These are phyloP conservation scores for Metroxylon sagu DNA, from an alignment of 176 grass and related monocot genomes.

Conservation along the genomic window DNA sequence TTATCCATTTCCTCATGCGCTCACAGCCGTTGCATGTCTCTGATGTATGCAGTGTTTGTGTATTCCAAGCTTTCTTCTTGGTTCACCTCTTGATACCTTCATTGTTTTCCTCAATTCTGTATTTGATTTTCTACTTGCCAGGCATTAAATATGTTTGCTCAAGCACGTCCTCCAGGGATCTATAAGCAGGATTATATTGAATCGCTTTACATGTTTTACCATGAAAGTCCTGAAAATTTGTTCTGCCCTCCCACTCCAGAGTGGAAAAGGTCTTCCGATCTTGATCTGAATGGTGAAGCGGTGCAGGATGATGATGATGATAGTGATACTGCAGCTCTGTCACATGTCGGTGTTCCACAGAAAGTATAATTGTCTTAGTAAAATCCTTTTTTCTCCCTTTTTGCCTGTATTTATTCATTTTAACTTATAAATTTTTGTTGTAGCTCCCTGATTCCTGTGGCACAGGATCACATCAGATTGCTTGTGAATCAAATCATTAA, in stretches of 20 bases:
- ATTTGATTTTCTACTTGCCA: conserved; percentile 23
- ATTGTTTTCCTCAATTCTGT: conserved; percentile 28
- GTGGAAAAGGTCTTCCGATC: conserved; percentile 82
- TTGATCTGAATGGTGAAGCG: conserved; percentile 97
- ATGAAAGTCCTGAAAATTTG: conserved; percentile 78
- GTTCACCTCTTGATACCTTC: no score
- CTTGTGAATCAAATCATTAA: no score
- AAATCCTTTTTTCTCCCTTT: no score
- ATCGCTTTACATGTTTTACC: conserved; percentile 86
- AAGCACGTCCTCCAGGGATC: conserved; percentile 88
- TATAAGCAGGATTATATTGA: conserved; percentile 97
- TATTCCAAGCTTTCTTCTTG: background rate
- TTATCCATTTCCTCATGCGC: conserved; percentile 92
- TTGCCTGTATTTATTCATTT: no score
- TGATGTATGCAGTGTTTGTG: conserved; percentile 37
- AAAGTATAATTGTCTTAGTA: conserved; percentile 1
- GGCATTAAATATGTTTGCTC: conserved; percentile 67
- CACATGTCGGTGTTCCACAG: conserved; percentile 41
- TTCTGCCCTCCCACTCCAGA: conserved; percentile 80
- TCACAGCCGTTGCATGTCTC: conserved; percentile 53
- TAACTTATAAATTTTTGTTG: no score
- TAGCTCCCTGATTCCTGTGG: no score
- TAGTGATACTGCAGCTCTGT: conserved; percentile 31
- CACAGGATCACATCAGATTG: no score
- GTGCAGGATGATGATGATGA: conserved; percentile 79